Evolutionary conservation across 176 grass and related monocot species (phyloP).

Genomic region (Cymbopogon citratus): DNA sequence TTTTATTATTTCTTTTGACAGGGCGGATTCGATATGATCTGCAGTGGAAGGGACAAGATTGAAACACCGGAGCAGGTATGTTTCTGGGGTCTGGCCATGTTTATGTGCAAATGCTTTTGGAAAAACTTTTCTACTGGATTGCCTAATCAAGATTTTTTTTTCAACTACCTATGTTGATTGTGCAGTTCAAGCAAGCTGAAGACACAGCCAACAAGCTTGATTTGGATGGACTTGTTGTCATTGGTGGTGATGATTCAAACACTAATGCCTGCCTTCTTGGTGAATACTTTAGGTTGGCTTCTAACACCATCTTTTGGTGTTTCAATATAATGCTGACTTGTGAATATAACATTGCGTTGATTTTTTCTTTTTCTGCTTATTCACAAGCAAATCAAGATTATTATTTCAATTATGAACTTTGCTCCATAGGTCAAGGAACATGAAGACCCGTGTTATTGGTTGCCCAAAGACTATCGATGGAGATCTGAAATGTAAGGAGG

Average conservation of each 20-base stretch:
- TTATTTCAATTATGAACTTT: neutral
- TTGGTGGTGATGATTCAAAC: conserved; percentile 98
- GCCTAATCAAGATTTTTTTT: neutral
- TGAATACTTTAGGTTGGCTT: conserved; percentile 75
- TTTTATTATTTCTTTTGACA: conserved; percentile 27
- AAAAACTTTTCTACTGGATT: neutral
- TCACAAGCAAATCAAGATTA: neutral
- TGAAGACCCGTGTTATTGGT: conserved; percentile 92
- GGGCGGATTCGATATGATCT: conserved; percentile 99
- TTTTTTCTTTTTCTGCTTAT: conserved; percentile 11
- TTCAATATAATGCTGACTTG: neutral
- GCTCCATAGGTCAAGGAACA: conserved; percentile 57
- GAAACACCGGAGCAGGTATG: conserved; percentile 94
- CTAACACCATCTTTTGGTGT: neutral
- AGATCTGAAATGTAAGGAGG: conserved; percentile 96
- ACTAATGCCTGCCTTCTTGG: conserved; percentile 95
- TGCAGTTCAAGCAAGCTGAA: conserved; percentile 98
- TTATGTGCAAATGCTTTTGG: neutral
- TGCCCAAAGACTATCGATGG: conserved; percentile 99
- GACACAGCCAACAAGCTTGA: conserved; percentile 73
- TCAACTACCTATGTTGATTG: conserved; percentile 14
- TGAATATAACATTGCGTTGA: neutral
- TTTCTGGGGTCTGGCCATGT: neutral
- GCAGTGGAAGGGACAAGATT: conserved; percentile 99
- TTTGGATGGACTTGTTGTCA: conserved; percentile 96